phyloP scores from a whole-genome alignment of 306 rosid genomes.

The Castanea mollissima region DNA sequence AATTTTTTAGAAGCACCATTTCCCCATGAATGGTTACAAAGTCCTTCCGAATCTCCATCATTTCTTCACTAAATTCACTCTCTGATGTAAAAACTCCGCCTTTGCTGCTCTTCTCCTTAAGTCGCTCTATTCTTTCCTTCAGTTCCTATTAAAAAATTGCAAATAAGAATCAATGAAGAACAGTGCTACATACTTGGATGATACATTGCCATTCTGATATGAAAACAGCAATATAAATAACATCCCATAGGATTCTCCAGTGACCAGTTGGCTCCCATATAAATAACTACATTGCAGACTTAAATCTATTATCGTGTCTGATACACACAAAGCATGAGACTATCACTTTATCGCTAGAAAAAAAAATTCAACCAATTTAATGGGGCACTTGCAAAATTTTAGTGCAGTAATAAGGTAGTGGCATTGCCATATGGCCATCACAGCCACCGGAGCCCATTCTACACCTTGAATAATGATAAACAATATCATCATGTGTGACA shows the following conservation, averaged over 20 bases:
- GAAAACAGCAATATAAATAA: constrained; percentile 8
- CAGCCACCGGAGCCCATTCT: neutral
- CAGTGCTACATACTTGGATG: neutral
- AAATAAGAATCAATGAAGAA: constrained; percentile 22
- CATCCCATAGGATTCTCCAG: constrained; percentile 10
- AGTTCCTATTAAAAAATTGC: constrained; percentile 57
- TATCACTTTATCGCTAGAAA: neutral
- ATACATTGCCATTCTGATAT: neutral
- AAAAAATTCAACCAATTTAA: neutral
- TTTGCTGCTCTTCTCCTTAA: constrained; percentile 62
- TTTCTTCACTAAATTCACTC: constrained; percentile 84
- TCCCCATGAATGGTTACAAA: constrained; percentile 94
- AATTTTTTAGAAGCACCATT: constrained; percentile 94
- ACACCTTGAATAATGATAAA: neutral
- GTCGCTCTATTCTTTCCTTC: constrained; percentile 77
- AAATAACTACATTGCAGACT: neutral
- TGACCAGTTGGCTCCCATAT: constrained; percentile 7
- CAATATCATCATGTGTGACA: neutral
- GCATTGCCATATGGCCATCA: neutral
- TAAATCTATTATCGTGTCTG: neutral
- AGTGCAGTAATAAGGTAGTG: neutral
- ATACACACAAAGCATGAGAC: neutral
- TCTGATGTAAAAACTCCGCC: constrained; percentile 57
- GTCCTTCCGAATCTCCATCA: constrained; percentile 93
- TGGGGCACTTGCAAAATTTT: neutral